Evolutionary conservation across 768 basidiomycete species (phyloP).

Genomic region (Kwoniella sp.): DNA sequence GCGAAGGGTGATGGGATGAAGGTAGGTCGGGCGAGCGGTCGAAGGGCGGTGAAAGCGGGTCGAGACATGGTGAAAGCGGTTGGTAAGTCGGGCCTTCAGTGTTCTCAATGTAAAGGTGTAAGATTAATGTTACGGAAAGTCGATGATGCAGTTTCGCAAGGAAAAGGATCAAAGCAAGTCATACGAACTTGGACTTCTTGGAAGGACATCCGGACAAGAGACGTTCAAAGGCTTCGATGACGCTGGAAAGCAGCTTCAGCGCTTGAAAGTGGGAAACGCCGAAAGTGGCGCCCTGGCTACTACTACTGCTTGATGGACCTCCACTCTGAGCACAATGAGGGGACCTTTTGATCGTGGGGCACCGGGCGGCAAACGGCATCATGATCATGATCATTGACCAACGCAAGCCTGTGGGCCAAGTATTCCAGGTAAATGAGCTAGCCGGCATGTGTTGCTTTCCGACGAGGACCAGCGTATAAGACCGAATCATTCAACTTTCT

Average conservation of each 20-base stretch:
- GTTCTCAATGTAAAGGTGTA: background rate
- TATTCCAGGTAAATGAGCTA: too few species aligned
- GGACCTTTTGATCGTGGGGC: background rate
- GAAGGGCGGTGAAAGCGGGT: background rate
- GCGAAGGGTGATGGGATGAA: background rate
- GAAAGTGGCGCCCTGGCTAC: constrained; percentile 26
- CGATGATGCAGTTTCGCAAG: constrained; percentile 2
- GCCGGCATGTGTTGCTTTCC: too few species aligned
- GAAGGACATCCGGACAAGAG: background rate
- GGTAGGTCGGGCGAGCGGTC: constrained; percentile 4
- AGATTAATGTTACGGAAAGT: background rate
- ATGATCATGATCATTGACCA: too few species aligned
- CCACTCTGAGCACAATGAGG: background rate
- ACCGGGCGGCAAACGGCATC: constrained; percentile 3
- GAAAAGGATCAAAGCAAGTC: too few species aligned
- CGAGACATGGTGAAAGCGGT: constrained; percentile 6
- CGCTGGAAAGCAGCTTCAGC: constrained; percentile 10
- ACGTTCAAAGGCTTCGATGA: constrained; percentile 10
- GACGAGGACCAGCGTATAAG: too few species aligned
- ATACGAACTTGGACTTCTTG: background rate
- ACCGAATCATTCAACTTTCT: too few species aligned
- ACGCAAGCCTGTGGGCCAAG: too few species aligned
- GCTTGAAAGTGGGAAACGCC: constrained; percentile 5
- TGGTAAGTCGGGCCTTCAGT: background rate
- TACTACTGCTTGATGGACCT: too few species aligned